Base-by-base conservation (phyloP, 306 rosid species). In the Prunus fruticosa region DNA sequence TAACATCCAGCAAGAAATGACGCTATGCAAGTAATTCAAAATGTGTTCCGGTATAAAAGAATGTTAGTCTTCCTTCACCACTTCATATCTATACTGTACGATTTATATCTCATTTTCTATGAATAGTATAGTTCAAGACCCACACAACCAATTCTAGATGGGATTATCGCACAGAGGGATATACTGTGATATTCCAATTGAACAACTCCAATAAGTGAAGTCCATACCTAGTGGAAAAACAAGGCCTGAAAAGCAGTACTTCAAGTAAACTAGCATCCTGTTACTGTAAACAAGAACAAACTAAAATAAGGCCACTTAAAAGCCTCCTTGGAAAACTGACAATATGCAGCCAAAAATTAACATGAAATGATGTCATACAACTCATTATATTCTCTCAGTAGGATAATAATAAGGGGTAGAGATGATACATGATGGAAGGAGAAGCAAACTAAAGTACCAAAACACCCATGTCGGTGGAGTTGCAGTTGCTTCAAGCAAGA, bases 191-290 rank as follows among this genome's bases (percentile, higher is more conserved):
- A 30, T 58, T 23, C 54, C 50, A 50, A 66, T 49, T 66, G 30
- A 51, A 79, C 13, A 64, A 46, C 41, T 28, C 47, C 73, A 71
- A 46, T 63, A 32, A 65, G 38, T 49, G 60, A 62, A 57, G 73
- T 51, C 66, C 76, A 41, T 89, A 94, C 97, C 97, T 80, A 97
- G 99, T 50, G 99, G 99, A 86, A 95, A 95, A 81, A 91, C 91
- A 83, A 92, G 90, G 80, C 98, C 97, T 9, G 89, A 89, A 84
- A 95, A 92, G 87, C 98, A 92, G 88, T 95, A 95, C 84, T 90
- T 95, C 79, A 95, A 88, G 83, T 95, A 95, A 85, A 95, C 91
- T 72, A 95, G 91, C 87, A 89, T 90, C 86, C 96, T 86, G 68
- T 92, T 90, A 85, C 97, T 92, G 91, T 82, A 41, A 58, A 77